Percentiles rank a stretch among this genome's conserved stretches.
Evolutionary conservation across 2,329 filamentous ascomycete species (phyloP).

Genomic region (Microsporum ferrugineum): DNA sequence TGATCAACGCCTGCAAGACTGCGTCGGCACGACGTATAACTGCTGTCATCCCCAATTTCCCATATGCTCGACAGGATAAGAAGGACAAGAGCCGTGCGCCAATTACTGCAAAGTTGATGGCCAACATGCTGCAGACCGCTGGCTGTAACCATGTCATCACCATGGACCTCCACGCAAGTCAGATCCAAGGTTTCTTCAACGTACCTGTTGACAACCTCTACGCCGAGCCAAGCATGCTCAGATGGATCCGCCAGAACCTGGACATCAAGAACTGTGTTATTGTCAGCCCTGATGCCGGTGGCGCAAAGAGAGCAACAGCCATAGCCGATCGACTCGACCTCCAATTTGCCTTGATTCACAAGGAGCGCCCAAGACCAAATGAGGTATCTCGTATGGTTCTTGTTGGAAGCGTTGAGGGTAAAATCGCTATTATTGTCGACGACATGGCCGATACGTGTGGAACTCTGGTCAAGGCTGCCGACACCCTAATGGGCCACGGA

Average conservation of each 20-base stretch:
- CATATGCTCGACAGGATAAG: slow-evolving; percentile 93
- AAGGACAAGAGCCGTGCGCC: slow-evolving; percentile 94
- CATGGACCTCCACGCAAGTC: slow-evolving; percentile 88
- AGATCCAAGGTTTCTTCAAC: slow-evolving; percentile 96
- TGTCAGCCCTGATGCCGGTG: slow-evolving; percentile 87
- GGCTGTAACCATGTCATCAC: slow-evolving; percentile 91
- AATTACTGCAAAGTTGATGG: slow-evolving; percentile 89
- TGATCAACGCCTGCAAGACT: slow-evolving; percentile 90
- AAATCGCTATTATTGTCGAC: slow-evolving; percentile 90
- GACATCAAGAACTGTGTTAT: slow-evolving; percentile 76
- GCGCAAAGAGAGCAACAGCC: slow-evolving; percentile 85
- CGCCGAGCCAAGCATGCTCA: slow-evolving; percentile 80
- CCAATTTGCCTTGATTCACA: slow-evolving; percentile 89
- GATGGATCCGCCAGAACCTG: slow-evolving; percentile 83
- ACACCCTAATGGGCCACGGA: slow-evolving; percentile 75
- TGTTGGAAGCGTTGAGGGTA: slow-evolving; percentile 85
- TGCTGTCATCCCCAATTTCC: slow-evolving; percentile 90
- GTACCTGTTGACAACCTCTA: slow-evolving; percentile 72
- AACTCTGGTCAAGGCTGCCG: slow-evolving; percentile 76
- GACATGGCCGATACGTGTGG: slow-evolving; percentile 97
- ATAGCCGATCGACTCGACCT: slow-evolving; percentile 87
- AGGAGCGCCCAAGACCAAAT: slow-evolving; percentile 83
- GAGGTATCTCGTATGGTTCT: slow-evolving; percentile 89
- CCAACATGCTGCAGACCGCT: slow-evolving; percentile 93
- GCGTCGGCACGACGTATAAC: slow-evolving; percentile 83